These are phyloP conservation scores for Eucalyptus decipiens DNA, from an alignment of 345 rosid genomes.

Conservation along the genomic window DNA sequence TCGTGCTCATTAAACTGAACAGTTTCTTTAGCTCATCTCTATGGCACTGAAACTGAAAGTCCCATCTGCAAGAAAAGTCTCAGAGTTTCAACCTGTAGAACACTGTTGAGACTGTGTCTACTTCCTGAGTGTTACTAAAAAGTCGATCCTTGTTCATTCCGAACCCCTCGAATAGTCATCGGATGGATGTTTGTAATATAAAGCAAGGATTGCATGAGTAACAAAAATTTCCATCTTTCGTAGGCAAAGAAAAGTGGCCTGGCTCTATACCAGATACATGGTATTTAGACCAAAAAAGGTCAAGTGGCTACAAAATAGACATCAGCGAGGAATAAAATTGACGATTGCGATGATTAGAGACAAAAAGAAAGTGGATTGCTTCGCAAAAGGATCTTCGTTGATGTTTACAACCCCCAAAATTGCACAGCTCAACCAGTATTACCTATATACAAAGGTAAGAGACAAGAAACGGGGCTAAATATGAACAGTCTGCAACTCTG, in stretches of 20 bases:
- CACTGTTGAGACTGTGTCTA: not conserved
- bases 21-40: not conserved
- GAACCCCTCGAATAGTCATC: not conserved
- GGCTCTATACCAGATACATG: not conserved
- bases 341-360: not conserved
- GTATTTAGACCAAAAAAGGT: not conserved
- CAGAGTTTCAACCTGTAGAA: not conserved
- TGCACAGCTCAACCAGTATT: not conserved
- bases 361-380: not conserved
- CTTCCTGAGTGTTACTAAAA: not conserved
- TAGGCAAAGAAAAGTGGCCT: not conserved
- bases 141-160: not conserved
- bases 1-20: not conserved
- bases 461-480: not conserved
- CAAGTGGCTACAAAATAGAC: not conserved
- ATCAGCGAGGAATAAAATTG: not conserved
- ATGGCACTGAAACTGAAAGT: not conserved
- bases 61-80: not conserved
- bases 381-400: not conserved
- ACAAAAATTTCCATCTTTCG: not conserved
- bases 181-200: not conserved
- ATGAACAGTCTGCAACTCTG: not conserved
- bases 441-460: not conserved
- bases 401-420: not conserved
- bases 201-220: not conserved